Evolutionary conservation across 2,329 filamentous ascomycete genomes (phyloP).

Genomic region (Trichoderma endophyticum): DNA sequence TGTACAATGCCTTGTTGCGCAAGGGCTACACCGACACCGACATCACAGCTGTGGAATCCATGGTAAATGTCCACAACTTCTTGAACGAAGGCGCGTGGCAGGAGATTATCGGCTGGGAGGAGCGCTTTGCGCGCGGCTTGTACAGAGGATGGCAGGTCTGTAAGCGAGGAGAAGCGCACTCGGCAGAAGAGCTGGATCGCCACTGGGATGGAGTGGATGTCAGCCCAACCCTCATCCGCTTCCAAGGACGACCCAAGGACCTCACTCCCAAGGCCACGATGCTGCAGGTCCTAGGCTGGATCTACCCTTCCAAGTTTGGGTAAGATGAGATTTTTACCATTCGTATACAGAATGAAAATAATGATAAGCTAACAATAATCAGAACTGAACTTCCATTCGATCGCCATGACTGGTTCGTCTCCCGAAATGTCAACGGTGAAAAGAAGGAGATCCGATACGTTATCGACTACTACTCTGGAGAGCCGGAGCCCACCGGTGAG

Average conservation of each 20-base stretch:
- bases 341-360: neutral
- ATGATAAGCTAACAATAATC: conserved; percentile 16
- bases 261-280: conserved; percentile 89
- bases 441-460: conserved; percentile 83
- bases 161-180: conserved; percentile 67
- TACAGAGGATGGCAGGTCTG: conserved; percentile 70
- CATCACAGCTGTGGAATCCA: conserved; percentile 86
- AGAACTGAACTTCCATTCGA: conserved; percentile 88
- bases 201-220: conserved; percentile 52
- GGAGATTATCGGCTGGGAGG: conserved; percentile 93
- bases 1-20: conserved; percentile 97
- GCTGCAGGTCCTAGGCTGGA: conserved; percentile 71
- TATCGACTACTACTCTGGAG: conserved; percentile 92
- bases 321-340: conserved; percentile 46
- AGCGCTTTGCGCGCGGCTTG: conserved; percentile 74
- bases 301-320: conserved; percentile 78
- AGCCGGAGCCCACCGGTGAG: conserved; percentile 70
- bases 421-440: conserved; percentile 64
- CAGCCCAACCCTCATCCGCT: conserved; percentile 74
- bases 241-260: conserved; percentile 85
- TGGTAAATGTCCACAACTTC: conserved; percentile 98
- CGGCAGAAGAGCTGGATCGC: conserved; percentile 42
- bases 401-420: conserved; percentile 94
- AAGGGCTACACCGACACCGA: conserved; percentile 97
- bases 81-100: conserved; percentile 96